Base-by-base conservation (phyloP, 495 filamentous ascomycete species). In the Bryoglossum gracile region DNA sequence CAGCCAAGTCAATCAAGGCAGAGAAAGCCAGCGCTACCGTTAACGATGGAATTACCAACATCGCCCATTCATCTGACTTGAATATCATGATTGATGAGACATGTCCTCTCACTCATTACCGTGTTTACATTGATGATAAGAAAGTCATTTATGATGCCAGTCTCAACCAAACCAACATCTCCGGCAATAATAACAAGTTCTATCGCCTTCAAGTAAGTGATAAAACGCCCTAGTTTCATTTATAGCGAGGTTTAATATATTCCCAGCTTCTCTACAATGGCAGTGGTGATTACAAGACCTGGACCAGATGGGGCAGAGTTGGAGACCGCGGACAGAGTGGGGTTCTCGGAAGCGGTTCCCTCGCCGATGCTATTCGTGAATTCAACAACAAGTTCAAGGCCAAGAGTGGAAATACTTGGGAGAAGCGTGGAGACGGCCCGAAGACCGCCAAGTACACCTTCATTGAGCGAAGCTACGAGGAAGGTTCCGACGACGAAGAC, bases 301-400 rank as follows among this genome's bases (percentile, higher is more conserved):
- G 82, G 81, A 86, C 79, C 1, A 75, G 83, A 11, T 91, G 82
- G 84, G 88, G 88, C 9, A 75, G 87, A 13, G 86, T 91, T 6
- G 88, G 87, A 0, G 85, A 89, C 48, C 55, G 44, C 25, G 87
- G 87, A 2, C 79, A 86, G 55, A 72, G 59, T 5, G 70, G 73
- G 1, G 47, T 69, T 14, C 53, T 83, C 2, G 69, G 67, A 2
- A 25, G 62, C 8, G 67, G 70, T 8, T 39, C 51, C 14, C 53
- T 83, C 5, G 49, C 53, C 0, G 30, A 51, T 4, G 86, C 86
- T 0, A 59, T 75, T 22, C 50, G 35, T 1, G 49, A 72, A 4
- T 94, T 87, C 46, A 64, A 84, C 24, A 81, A 76, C 58, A 86
- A 86, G 53, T 94, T 95, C 73, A 88, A 78, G 51, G 74, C 78